Evolutionary conservation across 2,329 filamentous ascomycete species (phyloP), one percentile per base, ranked within the genome.

Genomic region (Hymenotorrendiella dingleyae): DNA sequence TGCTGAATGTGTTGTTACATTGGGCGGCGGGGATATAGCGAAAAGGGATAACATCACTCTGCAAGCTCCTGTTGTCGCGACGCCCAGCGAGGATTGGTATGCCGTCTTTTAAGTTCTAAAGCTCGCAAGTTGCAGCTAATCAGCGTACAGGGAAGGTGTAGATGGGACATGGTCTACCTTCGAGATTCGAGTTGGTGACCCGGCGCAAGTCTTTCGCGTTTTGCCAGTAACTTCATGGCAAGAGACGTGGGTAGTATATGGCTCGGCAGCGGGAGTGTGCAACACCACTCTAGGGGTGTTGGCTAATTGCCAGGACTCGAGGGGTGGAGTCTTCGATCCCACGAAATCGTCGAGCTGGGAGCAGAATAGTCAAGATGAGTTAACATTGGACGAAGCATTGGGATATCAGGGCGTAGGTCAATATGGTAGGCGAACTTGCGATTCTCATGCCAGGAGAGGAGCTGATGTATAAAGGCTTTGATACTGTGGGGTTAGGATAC

Each of bases 211-310:
- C 30, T 49, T 65, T 19, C 55, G 65, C 38, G 64, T 65, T 4
- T 54, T 64, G 3, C 59, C 65, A 2, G 66, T 62, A 3, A 68
- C 65, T 10, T 62, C 64, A 0, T 66, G 64, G 36, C 63, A 65
- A 8, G 56, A 64, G 40, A 56, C 63, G 26, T 82, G 66, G 66
- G 42, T 86, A 59, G 77, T 83, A 33, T 86, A 82, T 80, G 73
- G 78, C 3, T 72, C 77, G 3, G 70, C 79, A 40, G 66, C 71
- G 0, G 67, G 70, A 45, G 79, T 77, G 39, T 83, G 78, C 40
- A 67, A 65, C 33, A 39, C 65, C 27, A 61, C 60, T 12, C 58
- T 64, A n/a, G 65, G 65, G 9, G 58, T 66, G 3, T 58, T 63
- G 4, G 19, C 46, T 6, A 47, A 64, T 43, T 68, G 65, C 40